These are phyloP conservation scores for Blastocystis hominis DNA, from an alignment of 352 stramenopile genomes.

Conservation along the genomic window DNA sequence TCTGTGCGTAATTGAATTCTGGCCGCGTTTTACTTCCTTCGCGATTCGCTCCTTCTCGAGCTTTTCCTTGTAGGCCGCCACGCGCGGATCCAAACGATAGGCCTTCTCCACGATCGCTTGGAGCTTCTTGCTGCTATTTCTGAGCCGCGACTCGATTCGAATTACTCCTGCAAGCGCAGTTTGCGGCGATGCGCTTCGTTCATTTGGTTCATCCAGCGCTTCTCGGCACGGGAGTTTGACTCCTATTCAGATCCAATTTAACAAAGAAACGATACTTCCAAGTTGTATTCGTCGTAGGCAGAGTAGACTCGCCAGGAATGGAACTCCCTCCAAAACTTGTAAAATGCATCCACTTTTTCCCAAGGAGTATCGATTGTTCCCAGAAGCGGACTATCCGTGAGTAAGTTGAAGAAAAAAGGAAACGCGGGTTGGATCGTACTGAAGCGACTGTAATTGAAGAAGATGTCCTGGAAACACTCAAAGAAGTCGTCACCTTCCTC, in stretches of 20 bases:
- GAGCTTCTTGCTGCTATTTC: constrained; percentile 65
- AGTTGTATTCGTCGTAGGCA: constrained; percentile 61
- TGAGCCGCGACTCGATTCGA: background rate
- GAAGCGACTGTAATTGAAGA: constrained; percentile 12
- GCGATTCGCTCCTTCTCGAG: constrained; percentile 60
- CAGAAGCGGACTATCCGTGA: constrained; percentile 64
- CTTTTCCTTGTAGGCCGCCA: constrained; percentile 62
- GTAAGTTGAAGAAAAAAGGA: constrained; percentile 7
- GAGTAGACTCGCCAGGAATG: constrained; percentile 72
- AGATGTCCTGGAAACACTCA: constrained; percentile 17
- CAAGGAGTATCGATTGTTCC: constrained; percentile 67
- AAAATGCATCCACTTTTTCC: constrained; percentile 70
- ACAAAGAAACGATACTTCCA: constrained; percentile 63
- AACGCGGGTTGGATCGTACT: constrained; percentile 36
- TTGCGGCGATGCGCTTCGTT: constrained; percentile 71
- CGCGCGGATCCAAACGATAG: constrained; percentile 68
- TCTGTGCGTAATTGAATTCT: constrained; percentile 63
- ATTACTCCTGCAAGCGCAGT: constrained; percentile 73
- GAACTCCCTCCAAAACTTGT: constrained; percentile 74
- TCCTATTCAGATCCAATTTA: constrained; percentile 65
- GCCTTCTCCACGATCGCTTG: constrained; percentile 71
- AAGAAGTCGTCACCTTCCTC: constrained; percentile 68
- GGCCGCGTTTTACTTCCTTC: constrained; percentile 31
- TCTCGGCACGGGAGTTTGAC: constrained; percentile 70
- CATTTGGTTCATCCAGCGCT: constrained; percentile 74